These are phyloP conservation scores for Paramecium tetraurelia DNA, from an alignment of 73 alveolate genomes.

Conservation along the genomic window DNA sequence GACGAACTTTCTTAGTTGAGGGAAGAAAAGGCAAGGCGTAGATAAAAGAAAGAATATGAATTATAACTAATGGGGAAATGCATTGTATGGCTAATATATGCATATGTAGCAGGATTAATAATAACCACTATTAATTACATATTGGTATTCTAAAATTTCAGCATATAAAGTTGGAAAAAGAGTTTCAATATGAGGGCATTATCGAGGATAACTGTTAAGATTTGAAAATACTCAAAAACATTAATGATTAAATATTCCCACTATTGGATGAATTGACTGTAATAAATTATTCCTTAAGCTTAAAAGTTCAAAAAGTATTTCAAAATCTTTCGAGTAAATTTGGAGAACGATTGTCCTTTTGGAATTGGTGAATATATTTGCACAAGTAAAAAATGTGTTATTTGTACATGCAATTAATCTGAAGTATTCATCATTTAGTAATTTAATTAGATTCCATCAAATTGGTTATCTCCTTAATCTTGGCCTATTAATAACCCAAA, in stretches of 20 bases:
- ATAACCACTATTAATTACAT: not conserved
- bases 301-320: not conserved
- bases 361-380: conserved; percentile 23
- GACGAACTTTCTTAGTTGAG: not conserved
- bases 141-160: not conserved
- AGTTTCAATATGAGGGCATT: not conserved
- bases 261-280: not conserved
- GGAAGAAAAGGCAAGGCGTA: not conserved
- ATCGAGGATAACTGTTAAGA: conserved; percentile 4
- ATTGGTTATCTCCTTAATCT: conserved; percentile 1
- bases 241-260: conserved; percentile 21
- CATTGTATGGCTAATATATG: not conserved
- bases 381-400: conserved; percentile 42
- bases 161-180: not conserved
- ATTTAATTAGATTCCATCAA: not conserved
- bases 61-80: not conserved
- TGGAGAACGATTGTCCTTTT: conserved; percentile 41
- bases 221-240: not conserved
- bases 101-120: not conserved
- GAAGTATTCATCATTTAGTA: not conserved
- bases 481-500: not conserved
- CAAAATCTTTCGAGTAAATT: not conserved
- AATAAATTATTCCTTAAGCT: not conserved
- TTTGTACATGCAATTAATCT: conserved; percentile 8
- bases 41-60: not conserved